Evolutionary conservation across 2,329 filamentous ascomycete genomes (phyloP), one percentile per base, ranked within the genome.

Genomic region (Lasiodiplodia gonubiensis): DNA sequence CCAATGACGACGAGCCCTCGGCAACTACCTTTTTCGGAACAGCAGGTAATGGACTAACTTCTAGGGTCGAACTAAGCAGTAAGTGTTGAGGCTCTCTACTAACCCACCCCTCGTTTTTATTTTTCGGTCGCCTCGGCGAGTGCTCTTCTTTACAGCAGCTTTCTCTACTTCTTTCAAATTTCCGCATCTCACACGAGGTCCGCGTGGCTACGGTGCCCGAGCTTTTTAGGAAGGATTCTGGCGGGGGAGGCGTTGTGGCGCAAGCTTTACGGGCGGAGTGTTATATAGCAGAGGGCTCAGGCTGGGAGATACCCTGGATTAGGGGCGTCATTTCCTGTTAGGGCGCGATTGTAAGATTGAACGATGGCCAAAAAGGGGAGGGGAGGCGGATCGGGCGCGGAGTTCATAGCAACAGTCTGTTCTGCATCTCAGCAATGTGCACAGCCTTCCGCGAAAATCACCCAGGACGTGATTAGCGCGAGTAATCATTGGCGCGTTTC

Each of bases 391-490:
- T 61, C 46, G 57, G 57, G 57, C 57, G 57, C 39, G 25, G 11
- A 49, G 18, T 35, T 48, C 46, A 61, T 61, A 61, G 57, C 39
- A 61, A 33, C 16, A n/a, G 23, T 21, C 14, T n/a, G 23, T 23
- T 18, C 42, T 12, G 37, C 23, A 23, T 37, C 35, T 46, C 57
- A 61, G 57, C 46, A 61, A 61, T 61, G 37, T 48, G 57, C 57
- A 61, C 57, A 61, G 57, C 57, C 57, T 48, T 61, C 57, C 57
- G 57, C 39, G 57, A 61, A 61, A 61, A 61, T 61, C 57, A 61
- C 27, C 30, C 57, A 61, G 57, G 57, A 61, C 57, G 39, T 61
- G 57, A 61, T 61, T 61, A 61, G 57, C 57, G 57, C 39, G 57
- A n/a, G 57, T 61, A 61, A 61, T 61, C 57, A 61, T 61, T 61